phyloP scores from a whole-genome alignment of 768 basidiomycete genomes.

The Tricholoma matsutake region DNA sequence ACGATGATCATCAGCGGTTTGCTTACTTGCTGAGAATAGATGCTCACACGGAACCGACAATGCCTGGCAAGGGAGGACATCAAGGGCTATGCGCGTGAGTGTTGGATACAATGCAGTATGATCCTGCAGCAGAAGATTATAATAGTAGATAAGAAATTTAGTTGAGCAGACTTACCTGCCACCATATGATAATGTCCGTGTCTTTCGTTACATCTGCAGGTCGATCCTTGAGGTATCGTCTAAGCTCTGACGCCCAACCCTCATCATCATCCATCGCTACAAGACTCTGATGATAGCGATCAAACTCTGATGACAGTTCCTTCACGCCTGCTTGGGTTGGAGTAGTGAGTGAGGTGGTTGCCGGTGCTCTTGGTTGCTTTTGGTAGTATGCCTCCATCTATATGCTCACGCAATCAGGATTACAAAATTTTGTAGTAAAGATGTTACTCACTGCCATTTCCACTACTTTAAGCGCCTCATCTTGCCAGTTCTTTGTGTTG shows the following conservation, averaged over 20 bases:
- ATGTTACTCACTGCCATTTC: not conserved
- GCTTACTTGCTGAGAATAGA: not conserved
- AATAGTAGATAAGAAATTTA: not conserved
- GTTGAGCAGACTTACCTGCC: not conserved
- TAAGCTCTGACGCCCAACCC: not conserved
- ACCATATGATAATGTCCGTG: not conserved
- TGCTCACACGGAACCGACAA: not conserved
- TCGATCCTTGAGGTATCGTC: not conserved
- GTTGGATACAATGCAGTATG: not conserved
- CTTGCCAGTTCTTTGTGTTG: slow-evolving; percentile 21
- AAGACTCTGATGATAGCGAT: not conserved
- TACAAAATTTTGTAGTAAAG: not conserved
- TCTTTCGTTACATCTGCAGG: not conserved
- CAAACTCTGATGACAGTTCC: not conserved
- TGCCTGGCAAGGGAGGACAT: not conserved
- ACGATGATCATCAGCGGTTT: not conserved
- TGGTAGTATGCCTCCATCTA: not conserved
- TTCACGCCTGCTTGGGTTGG: not conserved
- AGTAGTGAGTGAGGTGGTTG: not conserved
- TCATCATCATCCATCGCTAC: not conserved
- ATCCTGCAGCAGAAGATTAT: not conserved
- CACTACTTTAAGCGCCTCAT: slow-evolving; percentile 3
- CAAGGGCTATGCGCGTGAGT: not conserved
- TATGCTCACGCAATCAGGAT: not conserved
- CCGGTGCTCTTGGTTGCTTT: not conserved